Evolutionary conservation across 305 asterid genomes (phyloP), one percentile per base, ranked within the genome.

Genomic region (Fraxinus velutina): DNA sequence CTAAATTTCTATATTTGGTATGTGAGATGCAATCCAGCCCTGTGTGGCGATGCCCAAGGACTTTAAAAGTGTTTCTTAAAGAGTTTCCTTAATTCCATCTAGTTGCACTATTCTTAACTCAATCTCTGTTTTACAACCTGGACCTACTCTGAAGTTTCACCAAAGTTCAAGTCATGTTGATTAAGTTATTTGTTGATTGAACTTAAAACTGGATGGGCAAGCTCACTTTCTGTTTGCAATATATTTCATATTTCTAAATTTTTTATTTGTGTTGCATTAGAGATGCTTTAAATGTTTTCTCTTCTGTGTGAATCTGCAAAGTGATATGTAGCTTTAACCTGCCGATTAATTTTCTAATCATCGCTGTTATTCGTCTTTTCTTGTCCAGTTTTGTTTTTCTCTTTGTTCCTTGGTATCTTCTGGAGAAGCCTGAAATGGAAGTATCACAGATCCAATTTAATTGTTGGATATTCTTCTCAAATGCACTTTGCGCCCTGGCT

Each of bases 391-490:
- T 96, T 57, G 89, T 92, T 84, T 96, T 96, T 86, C 94, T 96
- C 79, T 96, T 92, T 86, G 87, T 94, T 72, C 99, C 99, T 24
- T 96, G 99, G 99, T 96, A 92, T 86, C 93, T 96, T 82, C 77
- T 96, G 92, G 99, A 94, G 94, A 94, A 83, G 94, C 97, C 98
- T 66, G 97, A 89, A 84, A 96, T 96, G 92, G 98, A 93, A 88
- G 92, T 92, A 77, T 72, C 96, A 60, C 99, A 93, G 87, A 90
- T 94, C 83, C 93, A 91, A 84, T 94, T 96, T 88, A 96, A 94
- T 81, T 85, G 89, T 70, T 92, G 97, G 98, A 94, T 96, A 88
- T 96, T 96, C 90, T 92, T 96, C 94, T 96, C 99, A 22, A 96
- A 96, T 83, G 99, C 99, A 47, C 90, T 96, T 32, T 90, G 93